Evolutionary conservation across 768 basidiomycete genomes (phyloP), one percentile per base, ranked within the genome.

Genomic region (Suillus hirtellus): DNA sequence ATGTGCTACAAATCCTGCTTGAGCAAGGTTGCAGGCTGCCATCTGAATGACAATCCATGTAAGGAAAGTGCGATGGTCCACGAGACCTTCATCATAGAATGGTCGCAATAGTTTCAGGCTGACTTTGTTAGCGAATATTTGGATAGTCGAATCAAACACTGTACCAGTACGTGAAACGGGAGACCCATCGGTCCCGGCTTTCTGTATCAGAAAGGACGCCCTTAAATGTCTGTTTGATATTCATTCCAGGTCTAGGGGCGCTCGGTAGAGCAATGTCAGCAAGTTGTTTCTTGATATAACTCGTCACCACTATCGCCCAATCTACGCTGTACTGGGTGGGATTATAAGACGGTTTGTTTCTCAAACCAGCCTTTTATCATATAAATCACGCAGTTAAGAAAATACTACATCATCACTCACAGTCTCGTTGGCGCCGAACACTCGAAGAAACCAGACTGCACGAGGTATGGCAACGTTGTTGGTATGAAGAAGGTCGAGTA

Each of bases 391-490:
- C 5, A 38, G n/a, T 27, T n/a, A 27, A 52, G n/a, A 58, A 10
- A 1, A 64, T 1, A 27, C 60, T 50, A 38, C 52, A 63, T n/a
- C 42, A 24, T 27, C 9, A 64, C 78, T 53, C 71, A 92, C 92
- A 56, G 90, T 92, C 76, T 95, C 93, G 68, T 94, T 93, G 21
- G 89, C 92, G 31, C 93, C 93, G 68, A 93, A 86, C 4, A 93
- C 92, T 21, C 93, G 84, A 34, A 95, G 79, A 71, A 94, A 91
- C 93, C 93, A 95, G 8, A 94, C 86, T 4, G 93, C 93, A 52
- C 93, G 83, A 1, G 89, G 82, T 40, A 93, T 89, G 7, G 89
- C 89, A 34, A 95, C 89, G 62, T 88, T 84, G 60, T 92, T 87
- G 7, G 81, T 79, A 61, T 94, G 90, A 37, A 95, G 75, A 49